These are phyloP conservation scores for Simmondsia chinensis DNA, from an alignment of 148 eudicot genomes.

Conservation along the genomic window DNA sequence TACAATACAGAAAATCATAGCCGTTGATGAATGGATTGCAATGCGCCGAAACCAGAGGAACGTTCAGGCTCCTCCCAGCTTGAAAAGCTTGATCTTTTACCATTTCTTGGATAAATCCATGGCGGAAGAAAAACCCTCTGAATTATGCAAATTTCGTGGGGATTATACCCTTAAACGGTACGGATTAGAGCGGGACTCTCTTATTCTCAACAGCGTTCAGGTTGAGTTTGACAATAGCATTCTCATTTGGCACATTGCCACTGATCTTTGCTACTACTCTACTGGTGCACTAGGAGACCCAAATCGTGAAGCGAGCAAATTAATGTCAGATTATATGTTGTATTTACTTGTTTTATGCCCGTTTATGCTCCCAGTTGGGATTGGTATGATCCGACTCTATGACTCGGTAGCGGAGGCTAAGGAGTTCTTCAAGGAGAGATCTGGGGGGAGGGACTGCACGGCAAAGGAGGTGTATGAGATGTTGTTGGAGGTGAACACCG, in stretches of 20 bases:
- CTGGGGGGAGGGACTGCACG: too few relatives aligned
- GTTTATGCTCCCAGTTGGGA: constrained; percentile 21
- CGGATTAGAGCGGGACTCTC: neutral
- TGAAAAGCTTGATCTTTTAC: too few relatives aligned
- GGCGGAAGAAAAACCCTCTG: too few relatives aligned
- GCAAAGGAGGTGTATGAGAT: too few relatives aligned
- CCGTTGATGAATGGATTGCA: too few relatives aligned
- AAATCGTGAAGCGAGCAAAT: too few relatives aligned
- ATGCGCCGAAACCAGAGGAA: neutral
- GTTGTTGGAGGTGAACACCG: too few relatives aligned
- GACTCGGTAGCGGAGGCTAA: constrained; percentile 34
- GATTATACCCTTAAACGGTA: neutral
- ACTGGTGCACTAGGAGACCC: too few relatives aligned
- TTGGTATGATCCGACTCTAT: constrained; percentile 24
- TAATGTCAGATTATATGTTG: constrained; percentile 33
- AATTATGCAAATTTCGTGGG: constrained; percentile 6
- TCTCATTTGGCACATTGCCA: constrained; percentile 8
- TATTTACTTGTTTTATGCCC: constrained; percentile 29
- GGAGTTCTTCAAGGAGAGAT: constrained; percentile 22
- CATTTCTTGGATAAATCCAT: too few relatives aligned
- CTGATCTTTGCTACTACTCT: neutral
- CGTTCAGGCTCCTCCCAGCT: constrained; percentile 5
- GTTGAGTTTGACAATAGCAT: constrained; percentile 5
- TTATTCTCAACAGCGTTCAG: neutral
- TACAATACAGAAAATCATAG: too few relatives aligned